phyloP scores from a whole-genome alignment of 2,329 filamentous ascomycete species.

The Aspergillus hiratsukae region DNA sequence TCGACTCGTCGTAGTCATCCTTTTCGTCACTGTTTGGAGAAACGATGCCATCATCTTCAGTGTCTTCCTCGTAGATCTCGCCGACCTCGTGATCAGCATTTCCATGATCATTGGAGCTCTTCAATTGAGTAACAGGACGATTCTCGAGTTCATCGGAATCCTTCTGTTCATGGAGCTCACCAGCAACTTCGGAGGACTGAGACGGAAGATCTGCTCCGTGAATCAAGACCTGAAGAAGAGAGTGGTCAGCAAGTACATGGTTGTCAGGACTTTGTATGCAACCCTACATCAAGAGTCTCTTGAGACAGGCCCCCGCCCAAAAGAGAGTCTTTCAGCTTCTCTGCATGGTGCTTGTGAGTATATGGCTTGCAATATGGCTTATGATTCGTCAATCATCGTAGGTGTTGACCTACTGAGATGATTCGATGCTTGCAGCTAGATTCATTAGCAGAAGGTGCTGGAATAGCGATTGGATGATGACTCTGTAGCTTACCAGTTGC shows the following conservation, averaged over 20 bases:
- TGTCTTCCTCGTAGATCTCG: conserved; percentile 11
- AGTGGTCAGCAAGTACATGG: conserved; percentile 12
- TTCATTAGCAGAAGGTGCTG: background rate
- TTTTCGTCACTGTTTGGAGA: conserved; percentile 24
- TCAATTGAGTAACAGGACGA: background rate
- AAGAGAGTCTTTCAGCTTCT: conserved; percentile 46
- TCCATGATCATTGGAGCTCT: background rate
- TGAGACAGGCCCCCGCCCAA: conserved; percentile 48
- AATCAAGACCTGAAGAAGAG: conserved; percentile 15
- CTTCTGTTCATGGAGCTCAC: background rate
- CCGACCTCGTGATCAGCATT: background rate
- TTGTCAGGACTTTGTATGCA: background rate
- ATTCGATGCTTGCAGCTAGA: conserved; percentile 14
- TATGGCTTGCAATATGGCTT: background rate
- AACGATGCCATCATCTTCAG: conserved; percentile 19
- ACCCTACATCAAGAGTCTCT: conserved; percentile 46
- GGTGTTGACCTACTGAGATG: conserved; percentile 11
- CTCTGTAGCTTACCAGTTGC: conserved; percentile 44
- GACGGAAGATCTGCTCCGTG: conserved; percentile 7
- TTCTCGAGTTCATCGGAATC: background rate
- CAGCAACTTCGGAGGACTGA: background rate
- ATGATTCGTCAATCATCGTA: background rate
- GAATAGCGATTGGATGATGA: background rate
- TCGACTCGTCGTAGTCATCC: conserved; percentile 18
- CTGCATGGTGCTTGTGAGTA: conserved; percentile 26